Evolutionary conservation across 192 early-diverging fungal genomes (phyloP).

Genomic region (Podila minutissima): DNA sequence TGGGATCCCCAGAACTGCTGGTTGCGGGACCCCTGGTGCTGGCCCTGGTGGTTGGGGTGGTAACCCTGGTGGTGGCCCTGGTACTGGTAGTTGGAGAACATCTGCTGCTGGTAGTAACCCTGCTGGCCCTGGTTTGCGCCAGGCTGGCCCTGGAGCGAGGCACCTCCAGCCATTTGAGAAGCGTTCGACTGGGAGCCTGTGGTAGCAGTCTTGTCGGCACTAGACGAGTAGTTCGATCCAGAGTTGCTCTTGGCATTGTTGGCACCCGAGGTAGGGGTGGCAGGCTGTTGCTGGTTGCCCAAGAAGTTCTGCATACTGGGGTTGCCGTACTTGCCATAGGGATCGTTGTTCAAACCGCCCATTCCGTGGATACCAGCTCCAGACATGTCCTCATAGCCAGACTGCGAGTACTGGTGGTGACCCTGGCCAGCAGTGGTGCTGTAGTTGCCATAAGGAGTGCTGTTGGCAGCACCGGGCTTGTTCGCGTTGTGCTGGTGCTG

Average conservation of each 20-base stretch:
- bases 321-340: slow-evolving; percentile 46
- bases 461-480: slow-evolving; percentile 56
- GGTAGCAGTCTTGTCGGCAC: slow-evolving; percentile 23
- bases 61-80: too few species aligned
- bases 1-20: too few species aligned
- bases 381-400: slow-evolving; percentile 46
- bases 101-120: slow-evolving; percentile 34
- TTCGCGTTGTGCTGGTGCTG: slow-evolving; percentile 50
- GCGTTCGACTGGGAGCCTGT: slow-evolving; percentile 29
- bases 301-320: slow-evolving; percentile 49
- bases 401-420: slow-evolving; percentile 43
- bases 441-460: slow-evolving; percentile 53
- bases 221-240: slow-evolving; percentile 36
- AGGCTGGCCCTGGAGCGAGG: slow-evolving; percentile 40
- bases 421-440: slow-evolving; percentile 39
- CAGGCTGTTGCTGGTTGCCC: slow-evolving; percentile 46
- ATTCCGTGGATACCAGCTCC: slow-evolving; percentile 43
- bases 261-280: slow-evolving; percentile 26
- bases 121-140: slow-evolving; percentile 25
- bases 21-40: too few species aligned
- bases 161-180: slow-evolving; percentile 21
- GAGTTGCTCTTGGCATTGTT: slow-evolving; percentile 26
- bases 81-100: background rate
- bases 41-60: too few species aligned
- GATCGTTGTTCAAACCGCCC: slow-evolving; percentile 40